Evolutionary conservation across 345 rosid genomes (phyloP).

Genomic region (Ceriops tagal): DNA sequence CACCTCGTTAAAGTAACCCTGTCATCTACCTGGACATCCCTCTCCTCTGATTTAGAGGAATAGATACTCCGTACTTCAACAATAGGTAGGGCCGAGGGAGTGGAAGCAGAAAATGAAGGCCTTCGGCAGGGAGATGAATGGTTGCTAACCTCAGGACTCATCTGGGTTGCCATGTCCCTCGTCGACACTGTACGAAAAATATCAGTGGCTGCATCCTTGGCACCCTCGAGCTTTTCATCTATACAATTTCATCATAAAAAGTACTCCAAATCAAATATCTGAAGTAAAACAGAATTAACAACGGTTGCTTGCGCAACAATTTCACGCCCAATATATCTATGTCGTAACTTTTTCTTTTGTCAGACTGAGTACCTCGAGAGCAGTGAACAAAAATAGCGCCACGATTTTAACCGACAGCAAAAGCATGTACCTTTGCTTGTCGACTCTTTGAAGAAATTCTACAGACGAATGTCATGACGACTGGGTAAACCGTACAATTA

Average conservation of each 20-base stretch:
- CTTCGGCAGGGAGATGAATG: slow-evolving; percentile 56
- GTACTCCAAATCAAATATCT: slow-evolving; percentile 12
- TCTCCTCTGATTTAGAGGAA: slow-evolving; percentile 53
- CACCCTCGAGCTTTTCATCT: slow-evolving; percentile 48
- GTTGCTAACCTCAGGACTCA: slow-evolving; percentile 81
- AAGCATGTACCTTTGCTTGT: too few relatives aligned
- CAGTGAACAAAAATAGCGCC: too few relatives aligned
- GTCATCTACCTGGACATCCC: slow-evolving; percentile 88
- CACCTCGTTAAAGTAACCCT: slow-evolving; percentile 82
- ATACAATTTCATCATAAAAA: slow-evolving; percentile 20
- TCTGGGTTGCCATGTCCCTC: slow-evolving; percentile 97
- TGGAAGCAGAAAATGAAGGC: slow-evolving; percentile 45
- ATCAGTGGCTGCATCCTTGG: slow-evolving; percentile 60
- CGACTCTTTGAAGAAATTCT: too few relatives aligned
- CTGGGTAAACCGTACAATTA: too few relatives aligned
- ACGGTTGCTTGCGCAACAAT: slow-evolving; percentile 1
- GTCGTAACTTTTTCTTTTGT: too few relatives aligned
- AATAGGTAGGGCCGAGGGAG: slow-evolving; percentile 51
- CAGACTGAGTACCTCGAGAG: too few relatives aligned
- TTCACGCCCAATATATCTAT: not conserved
- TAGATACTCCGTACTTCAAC: slow-evolving; percentile 44
- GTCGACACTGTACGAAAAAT: slow-evolving; percentile 62
- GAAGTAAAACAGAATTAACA: not conserved
- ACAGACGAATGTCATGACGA: too few relatives aligned
- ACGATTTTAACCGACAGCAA: too few relatives aligned